Base-by-base conservation (phyloP, 257 asterid species). In the Plantago elongata region DNA sequence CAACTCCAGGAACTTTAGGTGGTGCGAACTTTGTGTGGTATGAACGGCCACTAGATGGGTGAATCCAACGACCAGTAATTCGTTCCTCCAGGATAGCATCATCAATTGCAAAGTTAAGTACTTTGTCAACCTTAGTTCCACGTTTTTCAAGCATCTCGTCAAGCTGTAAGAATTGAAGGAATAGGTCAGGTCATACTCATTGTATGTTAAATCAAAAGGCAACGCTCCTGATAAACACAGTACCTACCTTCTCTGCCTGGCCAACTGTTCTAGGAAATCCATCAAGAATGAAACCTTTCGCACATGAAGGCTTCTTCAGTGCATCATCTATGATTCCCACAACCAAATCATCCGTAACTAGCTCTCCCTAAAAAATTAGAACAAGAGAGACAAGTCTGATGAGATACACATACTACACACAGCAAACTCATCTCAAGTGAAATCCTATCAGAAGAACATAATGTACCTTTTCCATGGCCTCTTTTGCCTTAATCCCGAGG, bases 1-100 rank as follows among this genome's bases (percentile, higher is more conserved):
- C 98, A 64, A 74, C 73, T 44, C 93, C 90, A 27, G 89, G 78
- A 54, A 65, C 75, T 81, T 84, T 86, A 14, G 98, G 93, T 38
- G 98, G 93, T 16, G 95, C 89, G 62, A 86, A 91, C 67, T 88
- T 88, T 9, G 86, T 75, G 65, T 91, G 98, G 75, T 91, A 88
- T 16, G 86, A 62, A 54, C 96, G 84, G 42, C 98, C 96, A 75
- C 98, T 91, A 14, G 95, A 81, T 18, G 98, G 96, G 69, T 91
- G 98, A 58, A 91, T 91, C 98, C 98, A 91, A 10, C 98, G 95
- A 16, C 95, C 95, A 60, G 96, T 85, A 62, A 91, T 88, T 65
- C 98, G 77, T 85, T 91, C 98, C 81, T 91, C 96, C 81, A 91
- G 67, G 74, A 91, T 75, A 48, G 98, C 83, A 78, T 88, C 96